These are phyloP conservation scores for Chaetomiaceae sp. DNA, from an alignment of 2,329 filamentous ascomycete species.

Conservation along the genomic window DNA sequence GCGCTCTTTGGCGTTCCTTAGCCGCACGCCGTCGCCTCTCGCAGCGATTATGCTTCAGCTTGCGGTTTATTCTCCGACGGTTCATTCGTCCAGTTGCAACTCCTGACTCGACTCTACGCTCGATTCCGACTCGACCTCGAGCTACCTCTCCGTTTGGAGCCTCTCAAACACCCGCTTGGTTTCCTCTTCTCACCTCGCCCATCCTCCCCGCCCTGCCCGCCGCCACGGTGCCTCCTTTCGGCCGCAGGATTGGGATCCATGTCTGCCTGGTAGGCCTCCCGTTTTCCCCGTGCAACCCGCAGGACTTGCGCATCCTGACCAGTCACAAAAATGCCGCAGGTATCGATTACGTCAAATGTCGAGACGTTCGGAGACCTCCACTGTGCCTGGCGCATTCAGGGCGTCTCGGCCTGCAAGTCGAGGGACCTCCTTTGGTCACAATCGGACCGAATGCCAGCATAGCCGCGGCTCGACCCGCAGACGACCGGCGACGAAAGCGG, in stretches of 20 bases:
- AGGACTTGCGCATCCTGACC: constrained; percentile 8
- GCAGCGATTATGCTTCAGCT: too few relatives aligned
- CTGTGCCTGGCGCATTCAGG: background rate
- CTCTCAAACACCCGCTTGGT: constrained; percentile 3
- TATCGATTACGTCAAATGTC: constrained; percentile 6
- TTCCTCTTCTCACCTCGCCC: constrained; percentile 4
- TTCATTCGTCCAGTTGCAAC: constrained; percentile 2
- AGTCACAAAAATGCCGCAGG: constrained; percentile 11
- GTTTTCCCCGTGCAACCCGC: constrained; percentile 3
- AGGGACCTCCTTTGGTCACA: constrained; percentile 10
- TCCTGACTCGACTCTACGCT: background rate
- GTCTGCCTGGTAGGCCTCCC: constrained; percentile 3
- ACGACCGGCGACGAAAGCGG: constrained; percentile 5
- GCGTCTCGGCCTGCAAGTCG: constrained; percentile 6
- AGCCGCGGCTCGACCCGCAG: constrained; percentile 9
- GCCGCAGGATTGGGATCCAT: constrained; percentile 5
- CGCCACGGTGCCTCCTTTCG: constrained; percentile 4
- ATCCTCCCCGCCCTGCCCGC: constrained; percentile 1
- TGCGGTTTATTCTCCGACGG: too few relatives aligned
- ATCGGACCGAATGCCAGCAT: constrained; percentile 16
- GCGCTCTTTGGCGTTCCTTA: constrained; percentile 4
- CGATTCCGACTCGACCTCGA: background rate
- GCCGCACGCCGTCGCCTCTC: background rate
- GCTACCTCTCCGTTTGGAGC: constrained; percentile 9
- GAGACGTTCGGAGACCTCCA: constrained; percentile 5